phyloP scores from a whole-genome alignment of 2,329 filamentous ascomycete genomes.

The Fusarium xylarioides region DNA sequence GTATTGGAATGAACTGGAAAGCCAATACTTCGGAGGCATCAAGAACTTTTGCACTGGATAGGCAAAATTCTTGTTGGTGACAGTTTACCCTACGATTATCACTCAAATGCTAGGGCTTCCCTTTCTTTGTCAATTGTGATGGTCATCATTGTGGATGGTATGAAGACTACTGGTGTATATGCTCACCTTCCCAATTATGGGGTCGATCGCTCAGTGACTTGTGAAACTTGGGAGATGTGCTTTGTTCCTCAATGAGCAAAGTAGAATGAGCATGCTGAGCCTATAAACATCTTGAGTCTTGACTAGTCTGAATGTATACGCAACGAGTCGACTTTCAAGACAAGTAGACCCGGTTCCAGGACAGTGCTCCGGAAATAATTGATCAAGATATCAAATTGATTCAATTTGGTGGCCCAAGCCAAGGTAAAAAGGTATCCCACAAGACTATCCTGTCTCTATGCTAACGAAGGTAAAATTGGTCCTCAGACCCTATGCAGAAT shows the following conservation, averaged over 20 bases:
- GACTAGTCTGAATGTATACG: neutral
- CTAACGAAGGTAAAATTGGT: conserved; percentile 32
- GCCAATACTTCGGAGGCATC: neutral
- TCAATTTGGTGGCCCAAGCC: conserved; percentile 13
- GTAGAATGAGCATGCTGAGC: neutral
- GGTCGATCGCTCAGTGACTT: neutral
- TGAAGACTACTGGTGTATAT: neutral
- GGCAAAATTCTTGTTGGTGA: neutral
- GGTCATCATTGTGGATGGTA: neutral
- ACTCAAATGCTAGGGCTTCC: neutral
- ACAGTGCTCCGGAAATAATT: neutral
- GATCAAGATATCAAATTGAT: conserved; percentile 8
- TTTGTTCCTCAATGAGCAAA: neutral
- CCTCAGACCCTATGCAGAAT: conserved; percentile 35
- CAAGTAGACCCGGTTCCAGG: neutral
- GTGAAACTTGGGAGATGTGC: neutral
- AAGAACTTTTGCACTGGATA: neutral
- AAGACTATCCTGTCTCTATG: conserved; percentile 29
- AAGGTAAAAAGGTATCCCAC: conserved; percentile 13
- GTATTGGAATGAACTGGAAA: neutral
- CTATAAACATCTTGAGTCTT: neutral
- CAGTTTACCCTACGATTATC: neutral
- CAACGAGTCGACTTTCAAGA: neutral
- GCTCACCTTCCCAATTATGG: neutral
- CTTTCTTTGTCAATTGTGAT: neutral